Base-by-base conservation (phyloP, 106 monocot species). In the Dioscorea alata region DNA sequence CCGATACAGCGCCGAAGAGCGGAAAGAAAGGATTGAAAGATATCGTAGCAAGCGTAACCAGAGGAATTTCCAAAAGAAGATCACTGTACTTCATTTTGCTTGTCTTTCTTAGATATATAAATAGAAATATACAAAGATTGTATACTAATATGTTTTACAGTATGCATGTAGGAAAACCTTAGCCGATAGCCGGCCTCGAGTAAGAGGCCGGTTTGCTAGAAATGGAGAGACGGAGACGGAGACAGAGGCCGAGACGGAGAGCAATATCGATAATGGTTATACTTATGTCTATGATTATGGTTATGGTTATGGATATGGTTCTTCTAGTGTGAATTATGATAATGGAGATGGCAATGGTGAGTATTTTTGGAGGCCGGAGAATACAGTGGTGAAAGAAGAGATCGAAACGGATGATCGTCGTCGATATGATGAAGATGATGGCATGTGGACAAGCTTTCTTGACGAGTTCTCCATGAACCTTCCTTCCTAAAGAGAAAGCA, bases 41-140 rank as follows among this genome's bases (percentile, higher is more conserved):
- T 92, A 92, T 23, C 77, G 83, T 13, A 85, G 70, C 72, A 92
- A 88, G 72, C 76, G 92, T 10, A 78, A 78, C 67, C 85, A 80
- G 8, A 69, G 92, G 35, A 92, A 92, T 35, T 92, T 92, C 82
- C 85, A 87, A 53, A 92, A 88, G 80, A 92, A 92, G 60, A 85
- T 92, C 66, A 92, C 88, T 12, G 92, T 92, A 18, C 13, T 59
- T 21, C 4, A 32, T 24, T 28, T 28, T 3, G 28, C 28, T 3
- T 3, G 28, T 28, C 28, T 28, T 28, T 28, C 1, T 28, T 28
- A 28, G 1, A 28, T 28, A 28, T 10, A 42, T 6, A 42, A 42
- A 42, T 6, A 42, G 0, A 42, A 0, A 42, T 42, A 35, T 65
- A 17, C 13, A 64, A 1, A 19, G 13, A 19, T 9, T 0, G 16